These are phyloP conservation scores for Amesomyces nigricolor DNA, from an alignment of 2,329 filamentous ascomycete species.

Conservation along the genomic window DNA sequence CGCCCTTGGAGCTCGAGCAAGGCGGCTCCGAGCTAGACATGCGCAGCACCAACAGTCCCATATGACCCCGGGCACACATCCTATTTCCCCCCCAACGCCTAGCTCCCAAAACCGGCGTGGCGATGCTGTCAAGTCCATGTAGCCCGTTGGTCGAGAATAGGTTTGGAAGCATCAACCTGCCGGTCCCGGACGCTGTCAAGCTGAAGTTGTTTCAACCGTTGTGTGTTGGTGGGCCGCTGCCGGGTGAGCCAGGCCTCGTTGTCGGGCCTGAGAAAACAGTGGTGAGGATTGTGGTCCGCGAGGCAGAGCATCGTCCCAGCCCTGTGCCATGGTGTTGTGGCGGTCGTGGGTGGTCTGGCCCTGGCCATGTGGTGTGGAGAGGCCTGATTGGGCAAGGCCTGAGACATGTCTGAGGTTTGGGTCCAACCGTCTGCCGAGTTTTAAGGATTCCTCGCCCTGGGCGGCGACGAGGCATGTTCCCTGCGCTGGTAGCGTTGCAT, in stretches of 20 bases:
- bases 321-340: not conserved
- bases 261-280: not conserved
- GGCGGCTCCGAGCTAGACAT: conserved; percentile 20
- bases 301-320: conserved; percentile 7
- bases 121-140: not conserved
- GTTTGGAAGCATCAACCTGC: conserved; percentile 11
- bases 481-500: conserved; percentile 20
- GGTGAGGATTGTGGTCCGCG: conserved; percentile 11
- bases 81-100: not conserved
- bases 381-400: conserved; percentile 33
- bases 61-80: not conserved
- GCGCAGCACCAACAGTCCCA: not conserved
- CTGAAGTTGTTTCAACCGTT: conserved; percentile 6
- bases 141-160: conserved; percentile 1
- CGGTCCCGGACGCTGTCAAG: conserved; percentile 1
- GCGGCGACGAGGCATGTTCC: conserved; percentile 16
- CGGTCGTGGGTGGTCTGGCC: conserved; percentile 15
- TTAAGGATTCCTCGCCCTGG: conserved; percentile 39
- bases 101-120: too few relatives aligned
- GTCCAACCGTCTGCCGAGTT: conserved; percentile 46
- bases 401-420: conserved; percentile 45
- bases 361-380: conserved; percentile 12
- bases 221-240: conserved; percentile 5
- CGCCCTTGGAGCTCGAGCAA: conserved; percentile 17
- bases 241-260: not conserved